Evolutionary conservation across 2,329 filamentous ascomycete genomes (phyloP), one percentile per base, ranked within the genome.

Genomic region (Aspergillus luchuensis): DNA sequence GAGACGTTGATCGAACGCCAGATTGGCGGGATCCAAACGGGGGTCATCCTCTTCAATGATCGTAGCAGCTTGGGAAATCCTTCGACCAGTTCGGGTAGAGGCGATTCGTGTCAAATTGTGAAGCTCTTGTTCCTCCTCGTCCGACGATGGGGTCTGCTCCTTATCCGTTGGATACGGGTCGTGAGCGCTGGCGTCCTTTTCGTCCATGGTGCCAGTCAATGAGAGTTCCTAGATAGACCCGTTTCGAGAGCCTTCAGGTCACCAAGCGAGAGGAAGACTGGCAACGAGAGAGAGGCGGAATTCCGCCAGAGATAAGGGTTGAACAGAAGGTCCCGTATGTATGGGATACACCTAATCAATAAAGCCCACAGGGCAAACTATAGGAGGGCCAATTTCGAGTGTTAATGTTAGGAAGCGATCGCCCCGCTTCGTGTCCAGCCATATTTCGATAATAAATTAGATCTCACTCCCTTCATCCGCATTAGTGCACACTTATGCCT

Each of bases 1-100:
- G 57, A 59, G 63, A n/a, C 61, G 58, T 50, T 69, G 68, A 57
- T 72, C 68, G 50, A 72, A 72, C 33, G 62, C 47, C 0, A 66
- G 65, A 30, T 54, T 66, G 25, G 45, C 56, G 19, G 70, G 70
- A 58, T 72, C 67, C 6, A 72, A 55, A 21, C 65, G 63, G 19
- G 69, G 65, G 25, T 68, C 65, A 10, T 63, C 49, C 25, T 53
- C 60, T 2, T 59, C 61, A 39, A 63, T 57, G 36, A 61, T 49
- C 3, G 59, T 57, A 19, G 59, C 51, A 8, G 63, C 54, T 7
- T 56, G 57, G 2, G 69, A 70, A 13, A 69, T 38, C 10, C 61
- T 59, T 23, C 63, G 67, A 13, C 69, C 69, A 0, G 67, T 56
- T 43, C 59, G 66, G 49, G 66, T 69, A 1, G 69, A 70, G 4